These are phyloP conservation scores for Omphalea diandra DNA, from an alignment of 441 rosid species.

Conservation along the genomic window DNA sequence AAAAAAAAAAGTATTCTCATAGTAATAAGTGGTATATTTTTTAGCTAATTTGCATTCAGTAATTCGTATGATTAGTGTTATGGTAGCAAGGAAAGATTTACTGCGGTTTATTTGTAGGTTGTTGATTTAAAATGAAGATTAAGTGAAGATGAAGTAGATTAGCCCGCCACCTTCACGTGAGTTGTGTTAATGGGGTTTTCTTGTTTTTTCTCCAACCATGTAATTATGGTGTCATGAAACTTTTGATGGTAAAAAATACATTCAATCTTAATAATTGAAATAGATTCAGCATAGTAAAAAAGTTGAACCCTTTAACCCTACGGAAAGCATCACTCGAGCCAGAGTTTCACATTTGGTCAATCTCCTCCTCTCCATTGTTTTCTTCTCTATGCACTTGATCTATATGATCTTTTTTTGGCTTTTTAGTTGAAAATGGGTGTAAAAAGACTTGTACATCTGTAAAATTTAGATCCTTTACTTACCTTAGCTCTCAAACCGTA, in stretches of 20 bases:
- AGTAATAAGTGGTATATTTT: too few relatives aligned
- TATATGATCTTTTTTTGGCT: too few relatives aligned
- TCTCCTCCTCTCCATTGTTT: too few relatives aligned
- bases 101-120: background rate
- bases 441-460: background rate
- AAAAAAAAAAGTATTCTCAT: too few relatives aligned
- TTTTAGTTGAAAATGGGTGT: too few relatives aligned
- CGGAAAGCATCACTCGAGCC: background rate
- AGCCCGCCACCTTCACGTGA: conserved; percentile 4
- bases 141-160: too few relatives aligned
- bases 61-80: too few relatives aligned
- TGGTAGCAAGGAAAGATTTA: background rate
- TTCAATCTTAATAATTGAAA: conserved; percentile 3
- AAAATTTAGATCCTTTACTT: background rate
- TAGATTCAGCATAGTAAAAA: background rate
- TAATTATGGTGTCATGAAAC: background rate
- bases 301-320: conserved; percentile 2
- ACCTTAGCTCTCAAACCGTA: background rate
- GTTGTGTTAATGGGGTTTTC: background rate
- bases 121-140: background rate
- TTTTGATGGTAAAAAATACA: background rate
- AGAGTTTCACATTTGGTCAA: background rate
- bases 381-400: too few relatives aligned
- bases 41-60: too few relatives aligned
- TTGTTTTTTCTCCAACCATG: background rate